Base-by-base conservation (phyloP, 805 yeast genomes). In the Kregervanrija delftensis region DNA sequence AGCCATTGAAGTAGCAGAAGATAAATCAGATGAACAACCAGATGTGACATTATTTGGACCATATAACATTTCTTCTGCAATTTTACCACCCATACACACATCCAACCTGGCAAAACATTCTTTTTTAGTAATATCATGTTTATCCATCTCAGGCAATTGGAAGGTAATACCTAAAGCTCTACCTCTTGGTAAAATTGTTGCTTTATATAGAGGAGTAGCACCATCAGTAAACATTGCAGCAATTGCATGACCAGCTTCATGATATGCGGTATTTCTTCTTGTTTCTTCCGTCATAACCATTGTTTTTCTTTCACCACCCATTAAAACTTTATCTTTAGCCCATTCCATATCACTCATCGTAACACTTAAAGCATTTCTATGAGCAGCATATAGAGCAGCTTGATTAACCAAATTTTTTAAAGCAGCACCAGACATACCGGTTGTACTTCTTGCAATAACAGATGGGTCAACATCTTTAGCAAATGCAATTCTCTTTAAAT, bases 211-310 rank as follows among this genome's bases (percentile, higher is more conserved):
- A 2, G 96, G 90, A 3, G 96, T 89, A 3, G 99, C 97, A 14
- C 95, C 96, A 12, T 83, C 81, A 5, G 96, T 87, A 64, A 76
- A 93, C 79, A 93, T 76, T 10, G 99, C 98, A 86, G 91, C 89
- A 46, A 93, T 87, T 4, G 99, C 99, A 68, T 93, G 99, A 4
- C 99, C 99, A 14, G 99, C 99, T 69, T 93, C 99, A 67, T 93
- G 99, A 65, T 82, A 93, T 1, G 99, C 99, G 13, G 99, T 93
- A 52, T 91, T 89, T 56, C 77, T 80, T 65, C 97, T 79, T 0
- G 95, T 78, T 49, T 91, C 96, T 63, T 93, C 97, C 30, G 99
- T 90, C 71, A 93, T 77, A 35, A 93, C 97, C 98, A 91, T 91
- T 22, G 96, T 86, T 68, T 86, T 87, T 64, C 95, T 85, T 56